These are phyloP conservation scores for Dendrobium catenatum DNA, from an alignment of 106 monocot genomes.

Conservation along the genomic window DNA sequence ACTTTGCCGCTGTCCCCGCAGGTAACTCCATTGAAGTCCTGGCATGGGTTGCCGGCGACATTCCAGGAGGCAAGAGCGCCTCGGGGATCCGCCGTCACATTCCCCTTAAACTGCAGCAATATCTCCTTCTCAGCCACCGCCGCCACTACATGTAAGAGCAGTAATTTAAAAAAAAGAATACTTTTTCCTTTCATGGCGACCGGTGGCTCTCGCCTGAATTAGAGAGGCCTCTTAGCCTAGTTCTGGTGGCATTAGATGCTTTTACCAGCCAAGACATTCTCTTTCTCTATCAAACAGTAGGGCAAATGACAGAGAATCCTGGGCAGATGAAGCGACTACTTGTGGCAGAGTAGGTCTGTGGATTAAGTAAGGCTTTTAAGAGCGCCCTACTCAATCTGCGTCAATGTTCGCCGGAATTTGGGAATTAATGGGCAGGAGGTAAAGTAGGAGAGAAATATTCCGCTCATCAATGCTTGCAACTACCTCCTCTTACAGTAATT, in stretches of 20 bases:
- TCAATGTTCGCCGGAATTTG: neutral
- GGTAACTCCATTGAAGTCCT: constrained; percentile 11
- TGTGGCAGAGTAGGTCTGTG: neutral
- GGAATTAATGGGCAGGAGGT: neutral
- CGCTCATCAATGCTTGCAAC: neutral
- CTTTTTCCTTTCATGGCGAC: neutral
- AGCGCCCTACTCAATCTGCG: neutral
- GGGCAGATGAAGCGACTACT: neutral
- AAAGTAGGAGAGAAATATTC: neutral
- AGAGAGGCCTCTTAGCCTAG: neutral
- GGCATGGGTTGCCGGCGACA: neutral
- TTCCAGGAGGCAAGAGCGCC: neutral
- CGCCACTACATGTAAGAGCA: neutral
- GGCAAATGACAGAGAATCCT: neutral
- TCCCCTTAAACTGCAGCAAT: neutral
- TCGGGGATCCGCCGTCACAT: neutral
- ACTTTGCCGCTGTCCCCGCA: constrained; percentile 25
- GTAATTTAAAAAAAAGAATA: neutral
- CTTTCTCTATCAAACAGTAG: too few relatives aligned
- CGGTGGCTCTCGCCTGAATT: neutral
- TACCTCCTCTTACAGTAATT: neutral
- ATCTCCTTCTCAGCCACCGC: neutral
- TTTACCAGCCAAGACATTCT: too few relatives aligned
- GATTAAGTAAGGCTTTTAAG: neutral
- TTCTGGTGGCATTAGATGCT: neutral